Conservation (phyloP, 805 yeast species). For the Wickerhamomyces alni region DNA sequence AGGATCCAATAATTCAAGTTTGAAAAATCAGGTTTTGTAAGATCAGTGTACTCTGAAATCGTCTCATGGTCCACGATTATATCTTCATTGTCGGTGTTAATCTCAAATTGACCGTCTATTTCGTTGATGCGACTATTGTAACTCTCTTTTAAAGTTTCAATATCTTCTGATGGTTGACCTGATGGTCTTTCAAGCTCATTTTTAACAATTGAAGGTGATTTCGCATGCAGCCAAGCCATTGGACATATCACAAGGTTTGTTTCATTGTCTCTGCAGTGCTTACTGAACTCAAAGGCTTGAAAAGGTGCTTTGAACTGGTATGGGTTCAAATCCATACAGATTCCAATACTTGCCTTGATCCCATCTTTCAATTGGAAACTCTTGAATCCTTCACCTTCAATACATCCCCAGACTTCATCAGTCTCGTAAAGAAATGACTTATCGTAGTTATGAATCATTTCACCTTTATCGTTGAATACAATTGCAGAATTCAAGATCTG, state of each 20-base stretch:
- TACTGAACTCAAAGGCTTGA: conserved; percentile 63
- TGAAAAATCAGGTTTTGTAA: conserved; percentile 36
- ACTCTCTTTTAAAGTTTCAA: conserved; percentile 13
- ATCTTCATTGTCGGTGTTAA: conserved; percentile 5
- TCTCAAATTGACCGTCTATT: conserved; percentile 12
- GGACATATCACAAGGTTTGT: conserved; percentile 65
- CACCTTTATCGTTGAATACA: conserved; percentile 55
- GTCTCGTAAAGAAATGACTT: conserved; percentile 74
- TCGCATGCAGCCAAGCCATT: conserved; percentile 75
- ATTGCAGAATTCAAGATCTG: conserved; percentile 65
- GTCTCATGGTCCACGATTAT: too few species aligned
- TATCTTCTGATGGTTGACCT: conserved; percentile 10
- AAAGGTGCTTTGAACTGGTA: conserved; percentile 80
- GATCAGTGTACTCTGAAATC: conserved; percentile 21
- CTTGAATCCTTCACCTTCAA: conserved; percentile 56
- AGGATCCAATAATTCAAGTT: conserved; percentile 71
- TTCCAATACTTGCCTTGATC: conserved; percentile 59
- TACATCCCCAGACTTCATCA: conserved; percentile 76
- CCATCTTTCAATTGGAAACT: conserved; percentile 31
- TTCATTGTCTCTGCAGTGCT: conserved; percentile 38
- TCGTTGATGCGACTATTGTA: conserved; percentile 9
- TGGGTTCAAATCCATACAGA: conserved; percentile 93
- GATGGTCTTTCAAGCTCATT: too few species aligned
- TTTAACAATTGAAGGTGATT: conserved; percentile 35
- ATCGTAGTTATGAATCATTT: conserved; percentile 57